Conservation (phyloP, 805 yeast species). For the Lachancea dasiensis region DNA sequence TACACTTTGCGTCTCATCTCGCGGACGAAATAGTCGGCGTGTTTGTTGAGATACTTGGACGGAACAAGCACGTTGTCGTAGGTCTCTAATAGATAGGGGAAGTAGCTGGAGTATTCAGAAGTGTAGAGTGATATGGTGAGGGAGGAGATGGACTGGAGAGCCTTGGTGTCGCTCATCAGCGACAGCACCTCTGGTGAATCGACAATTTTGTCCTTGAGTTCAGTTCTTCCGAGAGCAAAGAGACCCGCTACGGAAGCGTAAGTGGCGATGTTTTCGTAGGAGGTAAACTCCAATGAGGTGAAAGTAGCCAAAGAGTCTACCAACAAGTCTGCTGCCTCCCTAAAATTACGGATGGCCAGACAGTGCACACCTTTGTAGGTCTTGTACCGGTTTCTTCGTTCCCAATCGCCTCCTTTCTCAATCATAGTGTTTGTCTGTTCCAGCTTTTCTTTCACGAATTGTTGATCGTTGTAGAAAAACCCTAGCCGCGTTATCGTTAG, state of each 20-base stretch:
- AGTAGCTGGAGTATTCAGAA: conserved; percentile 77
- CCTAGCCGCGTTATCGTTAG: conserved; percentile 82
- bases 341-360: conserved; percentile 79
- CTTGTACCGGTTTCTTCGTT: conserved; percentile 90
- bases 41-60: conserved; percentile 64
- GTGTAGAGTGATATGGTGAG: conserved; percentile 82
- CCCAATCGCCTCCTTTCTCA: conserved; percentile 99
- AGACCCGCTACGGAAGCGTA: conserved; percentile 88
- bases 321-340: conserved; percentile 75
- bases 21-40: conserved; percentile 77
- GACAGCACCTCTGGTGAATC: conserved; percentile 93
- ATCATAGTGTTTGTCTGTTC: conserved; percentile 69
- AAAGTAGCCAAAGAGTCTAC: conserved; percentile 93
- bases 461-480: conserved; percentile 78
- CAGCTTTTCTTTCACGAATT: conserved; percentile 61
- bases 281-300: conserved; percentile 83
- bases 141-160: conserved; percentile 73
- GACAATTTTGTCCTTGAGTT: conserved; percentile 74
- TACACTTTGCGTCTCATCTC: conserved; percentile 95
- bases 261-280: conserved; percentile 84
- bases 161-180: conserved; percentile 61
- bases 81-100: conserved; percentile 70
- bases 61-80: conserved; percentile 64
- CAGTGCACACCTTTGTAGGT: conserved; percentile 82
- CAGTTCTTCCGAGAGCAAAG: conserved; percentile 73